Base-by-base conservation (phyloP, 1,139 yeast species). In the Geotrichum fermentans region DNA sequence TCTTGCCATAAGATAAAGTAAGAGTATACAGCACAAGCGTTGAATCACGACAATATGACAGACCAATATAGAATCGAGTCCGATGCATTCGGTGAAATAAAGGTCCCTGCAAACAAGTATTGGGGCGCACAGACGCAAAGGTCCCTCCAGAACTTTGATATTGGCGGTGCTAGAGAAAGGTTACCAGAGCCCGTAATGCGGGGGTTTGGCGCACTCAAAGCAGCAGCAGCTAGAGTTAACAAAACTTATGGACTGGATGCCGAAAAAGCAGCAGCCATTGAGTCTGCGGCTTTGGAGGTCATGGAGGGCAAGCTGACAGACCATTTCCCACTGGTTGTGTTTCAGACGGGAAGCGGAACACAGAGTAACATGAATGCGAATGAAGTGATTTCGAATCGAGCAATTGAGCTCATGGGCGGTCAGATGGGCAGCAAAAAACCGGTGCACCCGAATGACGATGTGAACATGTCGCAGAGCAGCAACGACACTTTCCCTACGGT, bases 311-410 rank as follows among this genome's bases (percentile, higher is more conserved):
- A 89, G 69, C 79, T 92, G 66, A 79, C 82, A 57, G 96, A 84
- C 59, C 96, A 94, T 69, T 92, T 92, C 82, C 98, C 98, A 53
- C 78, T 92, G 68, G 98, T 92, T 55, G 97, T 92, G 44, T 92
- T 87, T 82, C 98, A 92, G 75, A 92, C 98, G 53, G 98, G 98
- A 52, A 87, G 96, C 17, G 98, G 98, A 68, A 92, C 98, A 55
- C 98, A 92, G 73, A 83, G 95, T 57, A 92, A 92, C 77, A 92
- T 92, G 98, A 90, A 92, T 70, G 96, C 97, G 64, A 92, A 92
- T 69, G 98, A 92, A 73, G 98, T 92, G 58, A 92, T 92, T 64
- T 88, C 97, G 49, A 94, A 92, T 78, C 80, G 98, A 63, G 98
- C 98, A 58, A 92, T 92, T 71, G 97, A 92, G 73, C 66, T 92